phyloP scores from a whole-genome alignment of 83 land plant genomes.

The Picea abies region DNA sequence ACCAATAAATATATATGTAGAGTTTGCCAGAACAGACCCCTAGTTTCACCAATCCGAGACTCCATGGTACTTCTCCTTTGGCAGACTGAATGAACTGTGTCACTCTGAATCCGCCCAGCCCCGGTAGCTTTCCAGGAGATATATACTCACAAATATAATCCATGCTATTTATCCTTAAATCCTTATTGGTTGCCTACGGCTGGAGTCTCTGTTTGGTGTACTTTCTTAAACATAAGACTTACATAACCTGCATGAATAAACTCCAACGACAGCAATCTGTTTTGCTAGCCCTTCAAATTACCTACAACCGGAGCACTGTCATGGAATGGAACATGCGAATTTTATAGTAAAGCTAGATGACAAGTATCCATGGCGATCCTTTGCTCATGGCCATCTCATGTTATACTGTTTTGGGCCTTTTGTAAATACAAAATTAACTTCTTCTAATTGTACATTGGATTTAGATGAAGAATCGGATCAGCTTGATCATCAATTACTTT shows the following conservation, averaged over 20 bases:
- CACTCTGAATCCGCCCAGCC: background rate
- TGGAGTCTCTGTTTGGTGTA: conserved; percentile 4
- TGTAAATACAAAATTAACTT: conserved; percentile 9
- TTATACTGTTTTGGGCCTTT: background rate
- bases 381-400: conserved; percentile 6
- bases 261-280: background rate
- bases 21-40: background rate
- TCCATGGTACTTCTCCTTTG: background rate
- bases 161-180: too few species aligned
- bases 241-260: background rate
- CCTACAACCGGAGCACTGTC: too few species aligned
- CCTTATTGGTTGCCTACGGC: background rate
- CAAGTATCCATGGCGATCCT: too few species aligned
- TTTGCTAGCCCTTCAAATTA: background rate
- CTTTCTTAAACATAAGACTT: background rate
- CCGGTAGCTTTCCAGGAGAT: too few species aligned
- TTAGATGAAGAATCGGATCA: background rate
- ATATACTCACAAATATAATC: too few species aligned
- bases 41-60: conserved; percentile 11
- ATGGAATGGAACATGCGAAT: background rate
- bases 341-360: background rate
- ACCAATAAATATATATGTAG: background rate
- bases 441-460: background rate
- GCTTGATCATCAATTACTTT: background rate
- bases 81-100: background rate